A percentile compares a stretch with the other conserved stretches of the same genome.
These are phyloP conservation scores for Trichoderma pleuroti DNA, from an alignment of 2,329 filamentous ascomycete genomes.

Conservation along the genomic window DNA sequence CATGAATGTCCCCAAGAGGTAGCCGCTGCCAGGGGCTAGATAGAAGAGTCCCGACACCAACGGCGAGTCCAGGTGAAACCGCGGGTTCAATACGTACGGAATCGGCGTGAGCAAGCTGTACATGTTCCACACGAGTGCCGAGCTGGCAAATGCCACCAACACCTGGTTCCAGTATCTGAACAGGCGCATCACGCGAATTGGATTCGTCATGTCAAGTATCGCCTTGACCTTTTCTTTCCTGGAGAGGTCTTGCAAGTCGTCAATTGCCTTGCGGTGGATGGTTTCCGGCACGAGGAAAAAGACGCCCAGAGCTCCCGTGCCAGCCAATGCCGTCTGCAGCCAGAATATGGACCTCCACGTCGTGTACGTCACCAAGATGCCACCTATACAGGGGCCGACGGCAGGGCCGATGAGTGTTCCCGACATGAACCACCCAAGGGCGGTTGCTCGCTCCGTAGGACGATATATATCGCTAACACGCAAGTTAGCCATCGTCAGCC, in stretches of 20 bases:
- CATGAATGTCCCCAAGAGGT: constrained; percentile 64
- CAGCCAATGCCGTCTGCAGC: constrained; percentile 68
- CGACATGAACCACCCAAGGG: constrained; percentile 68
- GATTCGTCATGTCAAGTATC: constrained; percentile 63
- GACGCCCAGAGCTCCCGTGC: constrained; percentile 54
- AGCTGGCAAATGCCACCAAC: constrained; percentile 55
- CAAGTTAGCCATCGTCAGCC: constrained; percentile 18
- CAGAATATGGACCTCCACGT: constrained; percentile 75
- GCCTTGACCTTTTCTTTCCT: constrained; percentile 47
- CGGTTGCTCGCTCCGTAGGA: constrained; percentile 66
- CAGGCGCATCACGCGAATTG: constrained; percentile 58
- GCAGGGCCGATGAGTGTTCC: constrained; percentile 70
- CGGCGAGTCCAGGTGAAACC: constrained; percentile 64
- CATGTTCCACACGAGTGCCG: constrained; percentile 71
- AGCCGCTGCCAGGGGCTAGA: constrained; percentile 68
- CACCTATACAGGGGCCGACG: constrained; percentile 67
- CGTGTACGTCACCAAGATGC: constrained; percentile 71
- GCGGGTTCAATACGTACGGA: constrained; percentile 69
- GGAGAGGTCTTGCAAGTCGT: constrained; percentile 57
- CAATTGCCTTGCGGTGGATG: constrained; percentile 60
- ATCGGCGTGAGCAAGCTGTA: constrained; percentile 60
- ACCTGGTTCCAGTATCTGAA: constrained; percentile 68
- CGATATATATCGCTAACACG: constrained; percentile 55
- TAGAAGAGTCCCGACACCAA: constrained; percentile 70
- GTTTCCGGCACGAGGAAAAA: constrained; percentile 70